These are phyloP conservation scores for Colletotrichum viniferum DNA, from an alignment of 2,329 filamentous ascomycete genomes.

Conservation along the genomic window DNA sequence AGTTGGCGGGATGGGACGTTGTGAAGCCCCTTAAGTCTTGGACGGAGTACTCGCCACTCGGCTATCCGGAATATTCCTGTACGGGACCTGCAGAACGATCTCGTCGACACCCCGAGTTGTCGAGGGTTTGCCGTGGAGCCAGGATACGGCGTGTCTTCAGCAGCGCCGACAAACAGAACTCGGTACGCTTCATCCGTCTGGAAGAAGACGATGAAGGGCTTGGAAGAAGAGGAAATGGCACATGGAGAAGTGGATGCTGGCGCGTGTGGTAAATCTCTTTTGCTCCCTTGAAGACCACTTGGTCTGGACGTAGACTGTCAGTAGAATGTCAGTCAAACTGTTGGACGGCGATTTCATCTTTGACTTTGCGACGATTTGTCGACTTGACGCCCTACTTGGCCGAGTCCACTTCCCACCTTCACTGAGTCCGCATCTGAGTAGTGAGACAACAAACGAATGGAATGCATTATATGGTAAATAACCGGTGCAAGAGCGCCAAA, in stretches of 20 bases:
- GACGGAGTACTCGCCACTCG: not conserved
- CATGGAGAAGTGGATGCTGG: not conserved
- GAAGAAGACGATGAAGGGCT: not conserved
- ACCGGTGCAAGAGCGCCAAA: not conserved
- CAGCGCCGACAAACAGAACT: not conserved
- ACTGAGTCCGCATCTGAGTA: not conserved
- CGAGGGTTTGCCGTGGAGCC: not conserved
- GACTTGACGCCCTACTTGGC: not conserved
- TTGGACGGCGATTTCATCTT: not conserved
- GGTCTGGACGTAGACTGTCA: not conserved
- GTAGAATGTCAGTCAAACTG: not conserved
- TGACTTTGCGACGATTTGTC: not conserved
- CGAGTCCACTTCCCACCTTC: not conserved
- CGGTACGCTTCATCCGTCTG: not conserved
- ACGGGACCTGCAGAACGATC: not conserved
- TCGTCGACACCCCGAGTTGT: not conserved
- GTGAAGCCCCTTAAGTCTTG: not conserved
- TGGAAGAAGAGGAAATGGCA: not conserved
- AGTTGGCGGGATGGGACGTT: not conserved
- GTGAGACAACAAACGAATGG: not conserved
- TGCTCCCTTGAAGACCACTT: not conserved
- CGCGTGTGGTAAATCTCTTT: not conserved
- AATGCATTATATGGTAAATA: not conserved
- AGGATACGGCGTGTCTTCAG: not conserved
- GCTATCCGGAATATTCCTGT: not conserved